These are phyloP conservation scores for Pholiota microspora DNA, from an alignment of 768 basidiomycete species.

Conservation along the genomic window DNA sequence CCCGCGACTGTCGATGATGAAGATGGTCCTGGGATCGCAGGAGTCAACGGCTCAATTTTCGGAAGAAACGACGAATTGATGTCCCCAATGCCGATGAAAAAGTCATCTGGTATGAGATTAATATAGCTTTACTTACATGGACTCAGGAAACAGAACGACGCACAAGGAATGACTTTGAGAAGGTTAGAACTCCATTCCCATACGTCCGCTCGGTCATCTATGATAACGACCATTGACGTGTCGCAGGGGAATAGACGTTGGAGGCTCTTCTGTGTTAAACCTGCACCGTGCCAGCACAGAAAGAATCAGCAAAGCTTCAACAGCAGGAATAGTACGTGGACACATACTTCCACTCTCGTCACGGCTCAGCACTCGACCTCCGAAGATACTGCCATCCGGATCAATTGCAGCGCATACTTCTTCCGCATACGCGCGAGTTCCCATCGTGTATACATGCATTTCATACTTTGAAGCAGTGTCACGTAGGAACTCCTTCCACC, in stretches of 20 bases:
- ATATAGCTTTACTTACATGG: not conserved
- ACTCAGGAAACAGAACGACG: slow-evolving; percentile 17
- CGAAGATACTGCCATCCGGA: slow-evolving; percentile 81
- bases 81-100: slow-evolving; percentile 97
- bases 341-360: slow-evolving; percentile 95
- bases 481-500: slow-evolving; percentile 77
- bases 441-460: slow-evolving; percentile 99
- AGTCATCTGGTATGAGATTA: slow-evolving; percentile 68
- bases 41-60: slow-evolving; percentile 59
- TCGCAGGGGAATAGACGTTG: slow-evolving; percentile 94
- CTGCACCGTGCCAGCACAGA: slow-evolving; percentile 34
- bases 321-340: not conserved
- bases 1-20: slow-evolving; percentile 16
- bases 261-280: slow-evolving; percentile 88
- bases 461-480: slow-evolving; percentile 80
- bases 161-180: slow-evolving; percentile 95
- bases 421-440: slow-evolving; percentile 94
- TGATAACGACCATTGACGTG: slow-evolving; percentile 98
- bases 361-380: slow-evolving; percentile 83
- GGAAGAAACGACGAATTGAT: slow-evolving; percentile 96
- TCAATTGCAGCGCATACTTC: slow-evolving; percentile 94
- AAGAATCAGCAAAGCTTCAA: slow-evolving; percentile 9
- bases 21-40: slow-evolving; percentile 29
- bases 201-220: slow-evolving; percentile 97
- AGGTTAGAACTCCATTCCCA: slow-evolving; percentile 99